Evolutionary conservation across 495 filamentous ascomycete genomes (phyloP).

Genomic region (Clohesyomyces aquaticus): DNA sequence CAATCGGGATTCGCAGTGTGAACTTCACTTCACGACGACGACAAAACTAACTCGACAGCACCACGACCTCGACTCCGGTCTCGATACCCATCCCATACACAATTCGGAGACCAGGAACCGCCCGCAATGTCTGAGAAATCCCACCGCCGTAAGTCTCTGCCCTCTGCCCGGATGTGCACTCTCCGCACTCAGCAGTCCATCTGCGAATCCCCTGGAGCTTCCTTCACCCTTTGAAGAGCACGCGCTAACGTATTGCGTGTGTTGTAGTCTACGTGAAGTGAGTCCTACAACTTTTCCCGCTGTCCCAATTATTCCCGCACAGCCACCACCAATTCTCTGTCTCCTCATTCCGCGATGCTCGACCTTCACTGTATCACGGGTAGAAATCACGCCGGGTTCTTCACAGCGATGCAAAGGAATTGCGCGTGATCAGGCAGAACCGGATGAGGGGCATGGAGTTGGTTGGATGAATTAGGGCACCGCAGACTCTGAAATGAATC

Average conservation of each 20-base stretch:
- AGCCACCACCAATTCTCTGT: slow-evolving; percentile 42
- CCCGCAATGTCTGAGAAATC: slow-evolving; percentile 37
- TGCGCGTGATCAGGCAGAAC: no score
- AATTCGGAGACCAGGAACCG: slow-evolving; percentile 21
- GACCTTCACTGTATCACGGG: neutral
- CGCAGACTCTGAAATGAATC: slow-evolving; percentile 4
- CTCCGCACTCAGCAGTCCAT: slow-evolving; percentile 4
- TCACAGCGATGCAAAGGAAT: neutral
- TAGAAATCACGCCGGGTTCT: neutral
- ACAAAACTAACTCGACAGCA: slow-evolving; percentile 27
- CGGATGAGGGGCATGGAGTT: neutral
- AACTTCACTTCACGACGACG: slow-evolving; percentile 14
- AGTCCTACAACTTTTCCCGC: slow-evolving; percentile 50
- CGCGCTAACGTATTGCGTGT: slow-evolving; percentile 26
- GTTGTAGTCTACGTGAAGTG: slow-evolving; percentile 88
- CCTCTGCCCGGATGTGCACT: neutral
- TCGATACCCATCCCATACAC: slow-evolving; percentile 24
- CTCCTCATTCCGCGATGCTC: slow-evolving; percentile 34
- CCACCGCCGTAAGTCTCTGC: slow-evolving; percentile 36
- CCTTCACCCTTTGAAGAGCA: neutral
- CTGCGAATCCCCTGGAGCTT: neutral
- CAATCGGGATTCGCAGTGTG: neutral
- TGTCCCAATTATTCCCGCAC: neutral
- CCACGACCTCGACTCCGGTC: slow-evolving; percentile 29
- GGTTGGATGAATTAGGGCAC: neutral